Percentiles rank a stretch among this genome's conserved stretches.
Evolutionary conservation across 208 protist genomes (phyloP).

Genomic region (Crithidia expoeki): DNA sequence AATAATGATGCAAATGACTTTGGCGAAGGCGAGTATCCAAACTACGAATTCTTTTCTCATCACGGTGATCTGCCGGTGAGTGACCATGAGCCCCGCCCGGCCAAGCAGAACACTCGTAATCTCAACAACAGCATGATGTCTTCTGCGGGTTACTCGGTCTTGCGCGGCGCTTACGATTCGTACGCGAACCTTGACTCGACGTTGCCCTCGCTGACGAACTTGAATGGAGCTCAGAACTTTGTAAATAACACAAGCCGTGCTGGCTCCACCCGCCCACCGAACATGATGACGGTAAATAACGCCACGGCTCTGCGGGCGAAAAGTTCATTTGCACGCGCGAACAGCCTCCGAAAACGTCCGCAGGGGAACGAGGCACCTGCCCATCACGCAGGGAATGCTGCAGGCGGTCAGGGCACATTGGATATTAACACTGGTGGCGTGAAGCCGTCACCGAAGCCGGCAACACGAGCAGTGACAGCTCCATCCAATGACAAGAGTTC

Average conservation of each 20-base stretch:
- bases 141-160: conserved; percentile 10
- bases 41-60: background rate
- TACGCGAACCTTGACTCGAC: conserved; percentile 11
- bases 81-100: background rate
- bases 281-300: conserved; percentile 7
- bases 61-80: background rate
- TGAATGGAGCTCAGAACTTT: background rate
- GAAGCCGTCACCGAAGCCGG: background rate
- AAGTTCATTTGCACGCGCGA: conserved; percentile 1
- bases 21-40: background rate
- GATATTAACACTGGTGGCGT: background rate
- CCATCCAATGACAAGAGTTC: background rate
- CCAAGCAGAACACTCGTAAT: background rate
- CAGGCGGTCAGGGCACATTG: background rate
- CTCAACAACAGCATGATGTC: conserved; percentile 11
- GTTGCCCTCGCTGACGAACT: background rate
- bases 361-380: background rate
- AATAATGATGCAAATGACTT: background rate
- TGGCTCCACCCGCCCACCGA: background rate
- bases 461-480: background rate
- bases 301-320: conserved; percentile 10
- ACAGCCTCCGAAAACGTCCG: background rate
- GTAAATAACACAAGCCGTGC: background rate
- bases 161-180: conserved; percentile 9
- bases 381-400: background rate